Conservation (phyloP, 1,284 basidiomycete species). For the Omphalotus olearius region DNA sequence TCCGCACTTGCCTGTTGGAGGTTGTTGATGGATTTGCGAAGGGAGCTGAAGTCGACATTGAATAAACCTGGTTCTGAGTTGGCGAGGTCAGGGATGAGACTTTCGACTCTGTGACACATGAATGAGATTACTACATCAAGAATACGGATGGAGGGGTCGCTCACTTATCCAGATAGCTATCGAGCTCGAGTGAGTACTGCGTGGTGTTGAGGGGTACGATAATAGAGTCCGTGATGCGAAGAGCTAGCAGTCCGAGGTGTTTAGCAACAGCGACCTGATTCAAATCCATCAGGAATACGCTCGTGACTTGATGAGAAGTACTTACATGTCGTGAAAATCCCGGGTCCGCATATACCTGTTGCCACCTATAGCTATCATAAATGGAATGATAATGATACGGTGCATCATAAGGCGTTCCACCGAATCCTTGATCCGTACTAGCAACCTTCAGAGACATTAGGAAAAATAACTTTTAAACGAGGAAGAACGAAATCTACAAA, state of each 20-base stretch:
- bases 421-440: conserved; percentile 40
- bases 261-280: conserved; percentile 36
- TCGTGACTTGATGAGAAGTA: conserved; percentile 1
- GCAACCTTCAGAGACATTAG: conserved; percentile 36
- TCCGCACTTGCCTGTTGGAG: conserved; percentile 47
- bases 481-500: not conserved
- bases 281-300: not conserved
- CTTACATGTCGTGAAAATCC: conserved; percentile 70
- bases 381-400: conserved; percentile 82
- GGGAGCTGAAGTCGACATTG: conserved; percentile 38
- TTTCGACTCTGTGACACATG: conserved; percentile 39
- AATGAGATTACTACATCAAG: conserved; percentile 8
- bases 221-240: conserved; percentile 60
- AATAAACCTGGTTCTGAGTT: conserved; percentile 17
- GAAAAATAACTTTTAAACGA: conserved; percentile 19
- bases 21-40: conserved; percentile 45
- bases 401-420: conserved; percentile 48
- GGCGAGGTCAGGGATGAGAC: conserved; percentile 25
- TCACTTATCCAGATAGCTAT: conserved; percentile 54
- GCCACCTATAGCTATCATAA: conserved; percentile 76
- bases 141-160: conserved; percentile 17
- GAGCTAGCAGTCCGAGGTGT: conserved; percentile 56
- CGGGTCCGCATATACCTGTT: conserved; percentile 73
- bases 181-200: conserved; percentile 66
- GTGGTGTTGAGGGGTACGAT: conserved; percentile 74